phyloP scores from a whole-genome alignment of 2,329 filamentous ascomycete species.

The Dactylellina cionopaga region DNA sequence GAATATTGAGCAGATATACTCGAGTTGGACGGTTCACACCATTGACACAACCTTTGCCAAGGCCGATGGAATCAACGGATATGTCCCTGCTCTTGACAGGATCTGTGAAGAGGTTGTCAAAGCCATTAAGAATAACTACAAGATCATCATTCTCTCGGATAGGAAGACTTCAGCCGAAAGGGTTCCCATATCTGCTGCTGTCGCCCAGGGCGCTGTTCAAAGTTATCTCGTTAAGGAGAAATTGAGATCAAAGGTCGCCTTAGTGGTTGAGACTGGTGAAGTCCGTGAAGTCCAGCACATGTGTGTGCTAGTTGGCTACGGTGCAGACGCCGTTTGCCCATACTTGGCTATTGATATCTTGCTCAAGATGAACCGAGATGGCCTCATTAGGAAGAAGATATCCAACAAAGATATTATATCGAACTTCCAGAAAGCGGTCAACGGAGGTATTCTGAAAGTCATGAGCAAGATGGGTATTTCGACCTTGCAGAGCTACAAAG shows the following conservation, averaged over 20 bases:
- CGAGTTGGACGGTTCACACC: slow-evolving; percentile 84
- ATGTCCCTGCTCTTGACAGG: slow-evolving; percentile 83
- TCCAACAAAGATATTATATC: slow-evolving; percentile 82
- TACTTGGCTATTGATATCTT: slow-evolving; percentile 97
- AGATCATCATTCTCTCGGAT: slow-evolving; percentile 88
- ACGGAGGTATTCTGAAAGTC: slow-evolving; percentile 96
- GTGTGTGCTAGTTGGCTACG: slow-evolving; percentile 96
- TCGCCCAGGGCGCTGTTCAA: slow-evolving; percentile 92
- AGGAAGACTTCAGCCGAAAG: slow-evolving; percentile 83
- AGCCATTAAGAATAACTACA: slow-evolving; percentile 83
- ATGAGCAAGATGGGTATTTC: slow-evolving; percentile 99
- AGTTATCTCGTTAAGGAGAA: slow-evolving; percentile 95
- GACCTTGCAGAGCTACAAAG: slow-evolving; percentile 94
- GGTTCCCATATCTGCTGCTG: slow-evolving; percentile 82
- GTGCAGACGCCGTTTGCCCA: slow-evolving; percentile 91
- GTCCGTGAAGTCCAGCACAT: slow-evolving; percentile 98
- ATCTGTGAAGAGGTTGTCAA: slow-evolving; percentile 87
- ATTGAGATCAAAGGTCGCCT: slow-evolving; percentile 87
- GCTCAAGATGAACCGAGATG: slow-evolving; percentile 93
- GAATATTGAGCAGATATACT: slow-evolving; percentile 77
- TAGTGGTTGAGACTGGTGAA: slow-evolving; percentile 91
- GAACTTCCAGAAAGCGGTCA: slow-evolving; percentile 97
- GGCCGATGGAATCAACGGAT: slow-evolving; percentile 80
- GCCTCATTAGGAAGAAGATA: slow-evolving; percentile 89
- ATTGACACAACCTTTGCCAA: slow-evolving; percentile 96